Percentiles rank a stretch among this genome's conserved stretches.
phyloP scores from a whole-genome alignment of 495 filamentous ascomycete species.

The Penicillium cataractarum region DNA sequence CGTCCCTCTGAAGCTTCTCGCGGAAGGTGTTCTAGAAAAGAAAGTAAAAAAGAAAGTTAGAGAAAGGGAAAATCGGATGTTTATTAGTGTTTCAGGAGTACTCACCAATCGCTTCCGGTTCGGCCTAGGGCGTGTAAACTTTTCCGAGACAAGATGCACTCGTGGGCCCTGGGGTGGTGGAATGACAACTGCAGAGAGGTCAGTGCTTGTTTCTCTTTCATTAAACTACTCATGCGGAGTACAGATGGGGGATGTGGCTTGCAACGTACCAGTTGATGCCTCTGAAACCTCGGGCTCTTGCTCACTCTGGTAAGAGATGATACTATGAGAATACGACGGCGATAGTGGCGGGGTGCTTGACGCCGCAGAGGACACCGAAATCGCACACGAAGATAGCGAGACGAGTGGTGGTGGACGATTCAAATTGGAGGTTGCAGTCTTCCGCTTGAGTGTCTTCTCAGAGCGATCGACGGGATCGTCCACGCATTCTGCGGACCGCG shows the following conservation, averaged over 20 bases:
- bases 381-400: slow-evolving; percentile 28
- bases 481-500: slow-evolving; percentile 30
- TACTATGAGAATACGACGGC: slow-evolving; percentile 47
- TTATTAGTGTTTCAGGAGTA: slow-evolving; percentile 25
- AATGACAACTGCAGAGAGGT: slow-evolving; percentile 21
- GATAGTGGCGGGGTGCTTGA: slow-evolving; percentile 50
- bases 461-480: slow-evolving; percentile 34
- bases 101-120: slow-evolving; percentile 40
- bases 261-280: slow-evolving; percentile 29
- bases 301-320: slow-evolving; percentile 39
- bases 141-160: slow-evolving; percentile 31
- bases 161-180: slow-evolving; percentile 24
- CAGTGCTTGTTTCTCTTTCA: slow-evolving; percentile 16
- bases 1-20: slow-evolving; percentile 36
- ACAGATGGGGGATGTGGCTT: background rate
- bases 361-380: slow-evolving; percentile 36
- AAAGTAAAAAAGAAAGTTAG: slow-evolving; percentile 8
- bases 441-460: slow-evolving; percentile 40
- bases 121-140: slow-evolving; percentile 26
- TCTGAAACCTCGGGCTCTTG: slow-evolving; percentile 37
- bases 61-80: slow-evolving; percentile 4
- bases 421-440: slow-evolving; percentile 40
- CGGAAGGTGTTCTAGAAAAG: slow-evolving; percentile 46
- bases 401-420: slow-evolving; percentile 29
- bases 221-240: background rate